Conservation (phyloP, 202 grass and related monocot genomes). For the Musa balbisiana region DNA sequence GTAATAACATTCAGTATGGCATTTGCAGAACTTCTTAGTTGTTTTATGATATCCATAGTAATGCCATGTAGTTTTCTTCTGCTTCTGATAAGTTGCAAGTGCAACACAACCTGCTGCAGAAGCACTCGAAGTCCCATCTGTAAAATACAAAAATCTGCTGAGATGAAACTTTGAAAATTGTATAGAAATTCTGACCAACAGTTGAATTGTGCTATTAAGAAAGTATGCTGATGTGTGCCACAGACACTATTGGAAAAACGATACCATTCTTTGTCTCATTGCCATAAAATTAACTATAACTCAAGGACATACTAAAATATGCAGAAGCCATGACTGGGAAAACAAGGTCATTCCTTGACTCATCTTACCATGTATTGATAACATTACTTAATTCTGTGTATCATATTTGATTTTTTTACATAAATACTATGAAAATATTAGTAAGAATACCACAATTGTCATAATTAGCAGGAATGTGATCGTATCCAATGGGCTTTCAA, state of each 20-base stretch:
- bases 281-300: too few relatives aligned
- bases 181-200: not conserved
- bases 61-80: constrained; percentile 41
- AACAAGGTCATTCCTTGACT: not conserved
- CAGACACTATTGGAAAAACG: too few relatives aligned
- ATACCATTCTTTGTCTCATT: too few relatives aligned
- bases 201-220: too few relatives aligned
- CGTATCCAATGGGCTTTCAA: too few relatives aligned
- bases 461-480: too few relatives aligned
- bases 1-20: constrained; percentile 46
- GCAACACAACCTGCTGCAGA: constrained; percentile 68
- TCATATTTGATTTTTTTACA: too few relatives aligned
- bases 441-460: too few relatives aligned
- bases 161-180: not conserved
- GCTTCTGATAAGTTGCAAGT: constrained; percentile 36
- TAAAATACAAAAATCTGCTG: constrained; percentile 18
- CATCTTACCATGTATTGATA: not conserved
- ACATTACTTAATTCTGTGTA: too few relatives aligned
- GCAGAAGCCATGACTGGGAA: not conserved
- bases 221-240: too few relatives aligned
- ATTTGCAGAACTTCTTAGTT: constrained; percentile 42
- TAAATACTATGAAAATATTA: too few relatives aligned
- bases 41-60: constrained; percentile 41
- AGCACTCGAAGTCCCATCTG: constrained; percentile 66
- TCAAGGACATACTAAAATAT: not conserved